These are phyloP conservation scores for Gossypium lobatum DNA, from an alignment of 441 rosid species.

Conservation along the genomic window DNA sequence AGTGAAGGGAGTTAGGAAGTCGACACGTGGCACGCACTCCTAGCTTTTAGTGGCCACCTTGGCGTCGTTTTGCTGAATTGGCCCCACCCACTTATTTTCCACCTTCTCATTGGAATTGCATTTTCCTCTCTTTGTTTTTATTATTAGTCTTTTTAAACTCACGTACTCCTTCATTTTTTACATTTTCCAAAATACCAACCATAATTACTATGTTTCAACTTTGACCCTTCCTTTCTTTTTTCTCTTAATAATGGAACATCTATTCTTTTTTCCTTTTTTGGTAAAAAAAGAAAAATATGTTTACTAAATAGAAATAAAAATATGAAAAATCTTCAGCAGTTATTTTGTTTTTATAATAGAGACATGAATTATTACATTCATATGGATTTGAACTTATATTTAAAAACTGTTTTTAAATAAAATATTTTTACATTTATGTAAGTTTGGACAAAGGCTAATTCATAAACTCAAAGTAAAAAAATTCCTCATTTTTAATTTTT, in stretches of 20 bases:
- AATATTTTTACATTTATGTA: too few relatives aligned
- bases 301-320: too few relatives aligned
- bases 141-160: too few relatives aligned
- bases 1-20: constrained; percentile 33
- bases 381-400: too few relatives aligned
- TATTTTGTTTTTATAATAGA: too few relatives aligned
- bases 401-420: too few relatives aligned
- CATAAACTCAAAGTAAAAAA: too few relatives aligned
- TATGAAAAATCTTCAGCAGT: too few relatives aligned
- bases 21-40: constrained; percentile 50
- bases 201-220: constrained; percentile 16
- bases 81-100: constrained; percentile 7
- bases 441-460: too few relatives aligned
- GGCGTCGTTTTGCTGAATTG: constrained; percentile 18
- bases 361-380: too few relatives aligned
- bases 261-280: not conserved
- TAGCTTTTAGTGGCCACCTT: constrained; percentile 24
- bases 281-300: not conserved
- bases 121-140: not conserved
- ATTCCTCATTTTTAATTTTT: too few relatives aligned
- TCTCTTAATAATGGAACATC: not conserved
- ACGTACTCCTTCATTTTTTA: not conserved
- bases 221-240: constrained; percentile 3
- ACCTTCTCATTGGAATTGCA: not conserved
- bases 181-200: constrained; percentile 6